A percentile compares a stretch with the other conserved stretches of the same genome.
Evolutionary conservation across 352 stramenopile genomes (phyloP).

Genomic region (Ophiocytium majus): DNA sequence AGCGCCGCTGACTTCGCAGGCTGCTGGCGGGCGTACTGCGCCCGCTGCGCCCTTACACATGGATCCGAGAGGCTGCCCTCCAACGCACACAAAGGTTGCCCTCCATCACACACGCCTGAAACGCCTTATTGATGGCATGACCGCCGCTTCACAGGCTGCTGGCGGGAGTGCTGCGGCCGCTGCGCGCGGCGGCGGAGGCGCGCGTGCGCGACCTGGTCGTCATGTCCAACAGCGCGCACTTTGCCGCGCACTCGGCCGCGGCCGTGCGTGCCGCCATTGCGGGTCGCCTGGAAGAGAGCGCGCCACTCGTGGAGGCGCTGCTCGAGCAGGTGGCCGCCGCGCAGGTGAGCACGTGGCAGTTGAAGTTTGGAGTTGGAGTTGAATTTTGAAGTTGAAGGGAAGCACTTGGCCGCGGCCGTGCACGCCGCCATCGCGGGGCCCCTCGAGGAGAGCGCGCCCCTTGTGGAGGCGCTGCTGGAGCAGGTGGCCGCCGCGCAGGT

Average conservation of each 20-base stretch:
- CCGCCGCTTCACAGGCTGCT: background rate
- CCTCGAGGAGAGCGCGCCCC: conserved; percentile 38
- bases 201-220: conserved; percentile 7
- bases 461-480: conserved; percentile 43
- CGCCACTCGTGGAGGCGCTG: background rate
- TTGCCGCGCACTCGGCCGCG: conserved; percentile 1
- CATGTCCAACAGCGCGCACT: conserved; percentile 25
- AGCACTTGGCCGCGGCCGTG: background rate
- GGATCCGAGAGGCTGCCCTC: background rate
- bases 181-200: background rate
- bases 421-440: conserved; percentile 28
- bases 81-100: background rate
- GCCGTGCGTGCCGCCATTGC: background rate
- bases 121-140: background rate
- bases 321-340: background rate
- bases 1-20: background rate
- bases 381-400: background rate
- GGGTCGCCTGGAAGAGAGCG: background rate
- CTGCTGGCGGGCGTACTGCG: background rate
- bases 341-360: background rate
- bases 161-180: background rate
- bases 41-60: background rate
- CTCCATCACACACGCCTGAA: background rate
- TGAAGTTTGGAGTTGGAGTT: background rate
- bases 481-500: conserved; percentile 29